Base-by-base conservation (phyloP, 352 stramenopile species). In the Phytophthora pseudosyringae region DNA sequence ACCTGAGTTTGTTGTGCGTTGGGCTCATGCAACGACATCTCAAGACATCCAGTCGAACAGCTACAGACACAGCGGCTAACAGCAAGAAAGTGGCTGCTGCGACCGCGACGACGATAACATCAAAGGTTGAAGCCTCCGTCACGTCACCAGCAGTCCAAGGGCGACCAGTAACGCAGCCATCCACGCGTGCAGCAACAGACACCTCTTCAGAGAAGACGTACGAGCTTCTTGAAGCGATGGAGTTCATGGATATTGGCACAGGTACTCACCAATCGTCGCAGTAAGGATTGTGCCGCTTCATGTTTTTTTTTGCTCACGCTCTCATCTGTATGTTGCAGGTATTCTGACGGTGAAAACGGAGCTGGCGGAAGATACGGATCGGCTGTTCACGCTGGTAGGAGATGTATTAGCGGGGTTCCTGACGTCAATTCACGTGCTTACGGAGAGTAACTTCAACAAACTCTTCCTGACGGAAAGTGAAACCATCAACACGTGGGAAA, bases 161-260 rank as follows among this genome's bases (percentile, higher is more conserved):
- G 26, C 18, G 25, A 60, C 6, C 41, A 70, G 18, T 16, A 54
- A 28, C 53, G 16, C 46, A 49, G 15, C 32, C 62, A 5, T 41
- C 45, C 4, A 45, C 44, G 18, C 69, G 52, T 57, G 47, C 61
- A 59, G 58, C 13, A 18, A 44, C 48, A 25, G 64, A 80, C 16
- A 64, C 43, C 1, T 67, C 68, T 16, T 59, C 57, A 2, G 86
- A 95, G 52, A 87, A 88, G 44, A 89, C 84, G 26, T 95, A 93
- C 48, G 87, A 93, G 62, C 71, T 95, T 48, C 78, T 95, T 31
- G 87, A 95, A 67, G 87, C 84, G 11, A 95, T 95, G 87, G 87
- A 95, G 64, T 95, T 95, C 50, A 93, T 95, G 87, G 84, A 95
- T 65, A 87, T 95, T 48, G 80, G 81, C 55, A 95, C 87, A 39